Conservation (phyloP, 2,329 filamentous ascomycete genomes). For the Monilinia fructigena region DNA sequence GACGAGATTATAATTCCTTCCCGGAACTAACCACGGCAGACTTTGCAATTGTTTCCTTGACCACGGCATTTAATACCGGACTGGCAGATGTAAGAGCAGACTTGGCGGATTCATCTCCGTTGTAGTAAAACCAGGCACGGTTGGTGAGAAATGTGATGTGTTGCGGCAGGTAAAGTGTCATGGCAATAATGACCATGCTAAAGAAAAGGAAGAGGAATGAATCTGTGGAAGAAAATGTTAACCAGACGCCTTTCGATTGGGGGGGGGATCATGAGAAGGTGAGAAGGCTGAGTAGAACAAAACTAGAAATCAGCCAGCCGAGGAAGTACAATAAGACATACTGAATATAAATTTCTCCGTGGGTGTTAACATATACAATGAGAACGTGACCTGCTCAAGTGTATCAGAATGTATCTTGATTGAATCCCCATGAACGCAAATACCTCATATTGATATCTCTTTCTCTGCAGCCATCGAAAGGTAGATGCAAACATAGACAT, state of each 20-base stretch:
- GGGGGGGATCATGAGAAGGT: not conserved
- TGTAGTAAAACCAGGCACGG: slow-evolving; percentile 92
- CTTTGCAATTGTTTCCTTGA: slow-evolving; percentile 34
- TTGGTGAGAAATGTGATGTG: slow-evolving; percentile 80
- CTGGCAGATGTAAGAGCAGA: slow-evolving; percentile 30
- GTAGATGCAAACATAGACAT: slow-evolving; percentile 45
- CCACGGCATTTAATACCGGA: slow-evolving; percentile 30
- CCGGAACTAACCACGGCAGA: slow-evolving; percentile 26
- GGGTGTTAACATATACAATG: slow-evolving; percentile 94
- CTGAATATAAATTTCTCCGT: slow-evolving; percentile 97
- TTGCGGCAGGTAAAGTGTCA: slow-evolving; percentile 88
- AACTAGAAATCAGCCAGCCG: not conserved
- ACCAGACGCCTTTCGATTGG: not conserved
- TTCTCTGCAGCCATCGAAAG: slow-evolving; percentile 85
- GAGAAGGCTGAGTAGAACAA: not conserved
- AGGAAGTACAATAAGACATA: slow-evolving; percentile 48
- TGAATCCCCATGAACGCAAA: not conserved
- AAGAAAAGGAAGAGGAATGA: slow-evolving; percentile 88
- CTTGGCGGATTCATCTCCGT: slow-evolving; percentile 65
- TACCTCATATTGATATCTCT: slow-evolving; percentile 92
- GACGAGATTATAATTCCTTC: slow-evolving; percentile 34
- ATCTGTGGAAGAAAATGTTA: slow-evolving; percentile 54
- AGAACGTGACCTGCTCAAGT: slow-evolving; percentile 94
- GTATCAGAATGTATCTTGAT: slow-evolving; percentile 47
- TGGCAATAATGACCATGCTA: slow-evolving; percentile 81